Base-by-base conservation (phyloP, 768 basidiomycete genomes). In the Mycena filopes region DNA sequence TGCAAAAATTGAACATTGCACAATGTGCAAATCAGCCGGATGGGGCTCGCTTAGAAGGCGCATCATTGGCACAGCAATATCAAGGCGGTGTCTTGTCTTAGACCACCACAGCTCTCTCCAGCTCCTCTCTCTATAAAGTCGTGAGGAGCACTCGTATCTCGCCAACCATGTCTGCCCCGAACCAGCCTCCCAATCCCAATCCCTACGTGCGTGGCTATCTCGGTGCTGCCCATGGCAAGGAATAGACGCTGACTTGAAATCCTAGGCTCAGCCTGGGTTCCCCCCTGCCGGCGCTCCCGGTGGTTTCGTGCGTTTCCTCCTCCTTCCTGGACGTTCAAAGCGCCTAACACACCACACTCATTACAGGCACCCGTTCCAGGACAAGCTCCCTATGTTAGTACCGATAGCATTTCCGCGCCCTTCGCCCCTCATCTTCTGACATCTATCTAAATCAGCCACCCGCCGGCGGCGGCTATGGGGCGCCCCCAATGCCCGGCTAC, bases 401-500 rank as follows among this genome's bases (percentile, higher is more conserved):
- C 11, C 36, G 36, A 36, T 36, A 36, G 36, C 36, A 15, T 36
- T 36, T 36, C 36, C 10, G 2, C 10, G 36, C 36, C 36, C 10
- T 15, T 2, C 36, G 36, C 15, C 36, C n/a, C 10, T 33, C 33
- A 33, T 7, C 7, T 33, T 36, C 36, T 36, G 36, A 36, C 36
- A 36, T 36, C 36, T 36, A n/a, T 36, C 36, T 36, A 15, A 36
- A 36, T 36, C 16, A 10, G 29, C 20, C 38, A 40, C 15, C 53
- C n/a, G 38, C 54, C 7, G 31, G 33, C 21, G 42, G 45, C 5
- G 31, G 46, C 42, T n/a, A n/a, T n/a, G 42, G 20, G 8, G 55
- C 43, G 20, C 43, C 55, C 4, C 29, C 25, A 29, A 56, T 56
- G 43, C 43, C 55, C 6, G 55, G 55, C 55, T 57, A 46, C 16